phyloP scores from a whole-genome alignment of 768 basidiomycete genomes.

The Russula olivacea region DNA sequence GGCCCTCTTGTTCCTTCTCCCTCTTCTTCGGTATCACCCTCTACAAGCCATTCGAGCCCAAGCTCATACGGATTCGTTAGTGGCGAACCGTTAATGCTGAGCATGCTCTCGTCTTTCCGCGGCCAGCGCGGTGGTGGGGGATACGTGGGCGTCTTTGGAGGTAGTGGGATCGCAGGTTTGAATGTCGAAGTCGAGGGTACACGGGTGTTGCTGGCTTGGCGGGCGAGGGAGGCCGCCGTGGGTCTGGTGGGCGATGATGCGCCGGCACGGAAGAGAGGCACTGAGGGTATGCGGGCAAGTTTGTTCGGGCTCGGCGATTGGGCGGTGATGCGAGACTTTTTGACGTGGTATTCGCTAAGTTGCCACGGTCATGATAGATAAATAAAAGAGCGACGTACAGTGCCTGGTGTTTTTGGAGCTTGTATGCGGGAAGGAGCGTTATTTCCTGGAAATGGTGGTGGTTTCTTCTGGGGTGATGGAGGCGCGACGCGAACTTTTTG shows the following conservation, averaged over 20 bases:
- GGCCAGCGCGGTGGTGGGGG: conserved; percentile 63
- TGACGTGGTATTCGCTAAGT: background rate
- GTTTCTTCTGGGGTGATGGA: conserved; percentile 48
- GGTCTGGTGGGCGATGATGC: conserved; percentile 49
- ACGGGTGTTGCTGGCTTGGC: conserved; percentile 20
- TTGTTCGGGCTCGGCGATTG: conserved; percentile 38
- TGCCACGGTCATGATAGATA: background rate
- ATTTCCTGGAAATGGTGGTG: conserved; percentile 31
- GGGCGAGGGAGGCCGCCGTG: conserved; percentile 31
- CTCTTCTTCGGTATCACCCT: background rate
- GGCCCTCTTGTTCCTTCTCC: too few relatives aligned
- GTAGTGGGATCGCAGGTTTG: conserved; percentile 54
- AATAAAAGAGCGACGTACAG: conserved; percentile 24
- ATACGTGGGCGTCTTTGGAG: conserved; percentile 46
- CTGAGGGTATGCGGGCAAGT: conserved; percentile 27
- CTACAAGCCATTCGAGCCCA: conserved; percentile 53
- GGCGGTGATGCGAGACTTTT: conserved; percentile 26
- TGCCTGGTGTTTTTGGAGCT: conserved; percentile 31
- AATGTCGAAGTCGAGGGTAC: conserved; percentile 62
- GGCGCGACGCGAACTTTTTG: conserved; percentile 46
- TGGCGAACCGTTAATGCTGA: conserved; percentile 79
- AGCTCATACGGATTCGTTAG: conserved; percentile 72
- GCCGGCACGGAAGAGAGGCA: conserved; percentile 31
- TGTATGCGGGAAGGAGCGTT: conserved; percentile 23
- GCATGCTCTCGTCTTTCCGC: conserved; percentile 68